phyloP scores from a whole-genome alignment of 2,329 filamentous ascomycete species.

The Colletotrichum sp. region DNA sequence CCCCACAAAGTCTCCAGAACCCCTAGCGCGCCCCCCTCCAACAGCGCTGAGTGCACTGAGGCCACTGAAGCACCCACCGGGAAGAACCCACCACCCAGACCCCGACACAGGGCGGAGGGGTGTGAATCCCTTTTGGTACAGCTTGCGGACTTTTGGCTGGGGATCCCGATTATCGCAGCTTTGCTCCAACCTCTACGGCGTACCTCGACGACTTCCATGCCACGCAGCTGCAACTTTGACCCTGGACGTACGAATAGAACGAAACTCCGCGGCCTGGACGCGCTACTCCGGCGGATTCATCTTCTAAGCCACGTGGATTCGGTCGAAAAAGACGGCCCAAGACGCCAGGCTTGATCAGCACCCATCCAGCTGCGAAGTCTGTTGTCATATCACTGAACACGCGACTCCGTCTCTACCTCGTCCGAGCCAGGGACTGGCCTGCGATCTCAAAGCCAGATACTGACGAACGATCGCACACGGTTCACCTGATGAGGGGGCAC shows the following conservation, averaged over 20 bases:
- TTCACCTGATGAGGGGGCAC: not conserved
- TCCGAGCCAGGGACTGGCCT: not conserved
- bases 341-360: not conserved
- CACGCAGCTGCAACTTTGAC: not conserved
- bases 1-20: slow-evolving; percentile 12
- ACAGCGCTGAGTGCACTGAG: not conserved
- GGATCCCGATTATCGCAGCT: not conserved
- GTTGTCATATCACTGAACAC: not conserved
- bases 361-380: not conserved
- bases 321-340: not conserved
- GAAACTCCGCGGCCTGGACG: not conserved
- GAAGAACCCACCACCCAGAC: not conserved
- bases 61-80: not conserved
- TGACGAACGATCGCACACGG: slow-evolving; percentile 3
- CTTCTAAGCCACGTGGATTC: slow-evolving; percentile 6
- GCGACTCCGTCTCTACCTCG: not conserved
- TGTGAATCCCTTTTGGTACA: not conserved
- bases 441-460: not conserved
- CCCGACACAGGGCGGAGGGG: not conserved
- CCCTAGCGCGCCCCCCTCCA: not conserved
- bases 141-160: not conserved
- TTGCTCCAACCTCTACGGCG: not conserved
- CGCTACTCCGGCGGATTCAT: not conserved
- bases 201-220: not conserved
- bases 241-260: not conserved